These are phyloP conservation scores for Sarcomyxa edulis DNA, from an alignment of 768 basidiomycete genomes.

Conservation along the genomic window DNA sequence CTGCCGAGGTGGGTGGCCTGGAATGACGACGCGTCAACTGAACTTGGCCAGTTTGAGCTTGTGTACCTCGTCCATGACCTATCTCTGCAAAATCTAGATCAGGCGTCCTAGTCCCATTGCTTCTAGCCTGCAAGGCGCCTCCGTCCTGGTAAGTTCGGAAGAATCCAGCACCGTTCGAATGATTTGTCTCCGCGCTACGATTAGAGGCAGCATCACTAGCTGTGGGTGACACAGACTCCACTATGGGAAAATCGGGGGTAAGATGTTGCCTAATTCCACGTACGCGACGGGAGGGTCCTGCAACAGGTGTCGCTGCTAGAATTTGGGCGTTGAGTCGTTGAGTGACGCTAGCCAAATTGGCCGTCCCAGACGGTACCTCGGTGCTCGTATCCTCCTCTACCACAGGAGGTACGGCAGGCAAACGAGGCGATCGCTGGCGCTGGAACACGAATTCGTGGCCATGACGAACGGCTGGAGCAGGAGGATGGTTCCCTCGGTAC, in stretches of 20 bases:
- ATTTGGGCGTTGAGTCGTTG: slow-evolving; percentile 32
- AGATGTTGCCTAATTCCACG: slow-evolving; percentile 37
- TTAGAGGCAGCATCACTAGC: slow-evolving; percentile 58
- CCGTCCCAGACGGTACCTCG: slow-evolving; percentile 14
- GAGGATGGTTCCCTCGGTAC: slow-evolving; percentile 14
- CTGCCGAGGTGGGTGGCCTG: too few relatives aligned
- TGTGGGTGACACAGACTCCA: slow-evolving; percentile 59
- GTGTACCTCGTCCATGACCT: slow-evolving; percentile 62
- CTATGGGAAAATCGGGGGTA: slow-evolving; percentile 56
- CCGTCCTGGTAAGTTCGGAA: slow-evolving; percentile 55
- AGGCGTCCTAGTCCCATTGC: slow-evolving; percentile 59
- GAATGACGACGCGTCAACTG: slow-evolving; percentile 14
- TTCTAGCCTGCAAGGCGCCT: slow-evolving; percentile 26
- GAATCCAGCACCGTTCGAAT: slow-evolving; percentile 51
- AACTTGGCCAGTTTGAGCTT: slow-evolving; percentile 10
- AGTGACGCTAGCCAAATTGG: slow-evolving; percentile 27
- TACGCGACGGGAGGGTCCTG: slow-evolving; percentile 33
- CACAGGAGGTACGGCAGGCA: background rate
- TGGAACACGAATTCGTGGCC: slow-evolving; percentile 30
- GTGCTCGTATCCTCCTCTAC: background rate
- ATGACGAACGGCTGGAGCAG: slow-evolving; percentile 19
- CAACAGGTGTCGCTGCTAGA: slow-evolving; percentile 21
- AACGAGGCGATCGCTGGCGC: slow-evolving; percentile 8
- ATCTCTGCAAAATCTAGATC: slow-evolving; percentile 75
- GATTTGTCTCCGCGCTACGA: slow-evolving; percentile 44